Percentiles rank a stretch among this genome's conserved stretches.
Evolutionary conservation across 2,329 filamentous ascomycete genomes (phyloP).

Genomic region (Aspergillus japonicus): DNA sequence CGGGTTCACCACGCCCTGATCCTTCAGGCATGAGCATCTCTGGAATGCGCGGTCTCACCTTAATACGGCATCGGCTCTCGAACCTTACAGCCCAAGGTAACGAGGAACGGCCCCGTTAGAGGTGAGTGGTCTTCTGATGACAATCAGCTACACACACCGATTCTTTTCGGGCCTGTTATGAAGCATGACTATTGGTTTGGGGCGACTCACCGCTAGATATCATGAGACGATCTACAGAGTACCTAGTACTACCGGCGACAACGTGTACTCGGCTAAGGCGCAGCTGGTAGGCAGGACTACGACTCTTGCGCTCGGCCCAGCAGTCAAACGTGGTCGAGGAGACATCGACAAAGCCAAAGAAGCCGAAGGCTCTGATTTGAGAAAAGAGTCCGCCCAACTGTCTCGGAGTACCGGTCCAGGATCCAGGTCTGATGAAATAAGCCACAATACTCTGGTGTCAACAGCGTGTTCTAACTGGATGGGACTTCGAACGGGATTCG

Average conservation of each 20-base stretch:
- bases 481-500: too few species aligned
- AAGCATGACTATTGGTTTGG: background rate
- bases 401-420: too few species aligned
- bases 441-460: too few species aligned
- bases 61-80: background rate
- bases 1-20: background rate
- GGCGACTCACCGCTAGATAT: background rate
- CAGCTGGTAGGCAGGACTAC: background rate
- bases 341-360: background rate
- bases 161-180: background rate
- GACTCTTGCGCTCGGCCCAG: background rate
- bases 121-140: background rate
- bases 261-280: background rate
- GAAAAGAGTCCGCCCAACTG: background rate
- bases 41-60: background rate
- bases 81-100: too few species aligned
- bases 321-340: background rate
- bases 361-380: background rate
- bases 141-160: background rate
- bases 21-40: background rate
- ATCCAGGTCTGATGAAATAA: too few species aligned
- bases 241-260: background rate
- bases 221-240: too few species aligned
- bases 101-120: background rate
- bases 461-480: too few species aligned